A percentile compares a stretch with the other conserved stretches of the same genome.
Conservation (phyloP, 1,139 yeast species). For the Kazachstania sp. region DNA sequence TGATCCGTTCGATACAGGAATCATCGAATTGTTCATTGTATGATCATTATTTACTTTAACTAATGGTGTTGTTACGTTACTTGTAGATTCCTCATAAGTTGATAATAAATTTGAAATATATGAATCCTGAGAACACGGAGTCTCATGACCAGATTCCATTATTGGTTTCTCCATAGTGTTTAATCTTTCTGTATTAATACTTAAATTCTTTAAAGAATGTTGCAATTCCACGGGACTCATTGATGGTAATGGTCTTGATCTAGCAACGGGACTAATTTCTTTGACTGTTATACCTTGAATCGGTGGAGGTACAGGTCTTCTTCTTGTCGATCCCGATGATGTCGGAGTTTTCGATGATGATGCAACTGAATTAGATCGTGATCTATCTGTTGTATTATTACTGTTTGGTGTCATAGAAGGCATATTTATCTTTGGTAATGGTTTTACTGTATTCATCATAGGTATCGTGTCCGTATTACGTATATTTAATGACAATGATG, state of each 20-base stretch:
- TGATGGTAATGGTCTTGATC: constrained; percentile 7
- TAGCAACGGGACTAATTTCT: constrained; percentile 3
- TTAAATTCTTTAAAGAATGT: constrained; percentile 7
- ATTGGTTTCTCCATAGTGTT: constrained; percentile 1
- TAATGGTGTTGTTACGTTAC: constrained; percentile 12
- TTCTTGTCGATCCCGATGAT: constrained; percentile 6
- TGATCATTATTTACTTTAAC: background rate
- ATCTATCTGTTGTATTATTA: background rate
- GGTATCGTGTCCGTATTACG: background rate
- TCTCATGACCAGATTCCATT: background rate
- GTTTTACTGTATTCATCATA: background rate
- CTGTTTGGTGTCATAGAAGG: background rate
- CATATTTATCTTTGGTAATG: background rate
- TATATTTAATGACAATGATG: constrained; percentile 1
- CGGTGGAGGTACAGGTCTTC: constrained; percentile 26
- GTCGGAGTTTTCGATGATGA: constrained; percentile 1
- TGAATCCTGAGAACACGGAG: constrained; percentile 16
- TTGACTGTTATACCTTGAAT: constrained; percentile 14
- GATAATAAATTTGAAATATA: constrained; percentile 20
- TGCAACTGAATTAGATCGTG: background rate
- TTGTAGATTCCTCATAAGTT: constrained; percentile 16
- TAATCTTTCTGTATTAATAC: background rate
- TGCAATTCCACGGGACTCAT: constrained; percentile 6
- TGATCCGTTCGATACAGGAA: background rate
- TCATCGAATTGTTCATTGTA: background rate